Base-by-base conservation (phyloP, 2,329 filamentous ascomycete genomes). In the Calonectria honghensis region DNA sequence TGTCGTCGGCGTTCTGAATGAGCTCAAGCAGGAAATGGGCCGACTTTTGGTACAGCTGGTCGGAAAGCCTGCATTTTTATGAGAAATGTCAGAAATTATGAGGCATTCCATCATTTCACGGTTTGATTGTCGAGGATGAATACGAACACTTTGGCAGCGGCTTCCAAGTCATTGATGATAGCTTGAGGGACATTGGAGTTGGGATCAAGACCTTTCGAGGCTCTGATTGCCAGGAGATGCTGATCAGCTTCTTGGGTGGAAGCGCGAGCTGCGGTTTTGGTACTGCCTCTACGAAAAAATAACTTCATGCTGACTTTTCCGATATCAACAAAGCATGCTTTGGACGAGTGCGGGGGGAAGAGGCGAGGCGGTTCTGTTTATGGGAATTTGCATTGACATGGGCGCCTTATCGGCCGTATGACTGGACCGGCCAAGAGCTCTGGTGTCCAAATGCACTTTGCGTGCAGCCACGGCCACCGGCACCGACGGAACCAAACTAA, bases 1-100 rank as follows among this genome's bases (percentile, higher is more conserved):
- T 86, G 75, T 86, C 86, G 63, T 87, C 85, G 6, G 85, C 85
- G 77, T 87, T 87, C 64, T 87, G 86, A 39, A 87, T 82, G 1
- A 87, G 78, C 72, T 87, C 85, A 10, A 85, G 80, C 5, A 87
- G 77, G 75, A 87, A 87, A 70, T 84, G 84, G 4, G 84, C 83
- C 3, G 79, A 73, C 18, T 77, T 82, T 37, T 78, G 77, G 71
- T 87, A 85, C 6, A 85, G 78, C 29, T 57, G 52, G 6, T 57
- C 52, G 18, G 52, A 57, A n/a, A 57, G 52, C 7, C 52, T 57
- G 11, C 35, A 57, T 11, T 18, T 32, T 18, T 13, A 32, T 18
- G 9, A 35, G 5, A n/a, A 11, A 1, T n/a, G 52, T 57, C 9
- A 57, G 51, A 54, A 7, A 35, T 13, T 11, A 14, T 14, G n/a